These are phyloP conservation scores for Neoarthrinium moseri DNA, from an alignment of 2,329 filamentous ascomycete genomes.

Conservation along the genomic window DNA sequence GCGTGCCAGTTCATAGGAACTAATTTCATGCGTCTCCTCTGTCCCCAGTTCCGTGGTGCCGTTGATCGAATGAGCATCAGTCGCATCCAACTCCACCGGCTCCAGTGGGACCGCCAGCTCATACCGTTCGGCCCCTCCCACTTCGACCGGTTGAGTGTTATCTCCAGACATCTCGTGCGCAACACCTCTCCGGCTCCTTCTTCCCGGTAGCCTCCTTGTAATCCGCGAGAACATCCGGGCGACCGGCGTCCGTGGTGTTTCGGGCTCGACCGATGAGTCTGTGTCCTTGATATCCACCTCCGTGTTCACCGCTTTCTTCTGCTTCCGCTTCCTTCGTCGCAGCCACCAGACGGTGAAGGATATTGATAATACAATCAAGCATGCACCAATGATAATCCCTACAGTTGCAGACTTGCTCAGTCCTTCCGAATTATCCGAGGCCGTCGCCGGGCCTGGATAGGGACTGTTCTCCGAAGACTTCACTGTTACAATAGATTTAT, in stretches of 20 bases:
- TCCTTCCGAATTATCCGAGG: conserved; percentile 13
- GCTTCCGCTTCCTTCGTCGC: conserved; percentile 27
- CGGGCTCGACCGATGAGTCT: conserved; percentile 30
- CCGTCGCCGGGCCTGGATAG: conserved; percentile 38
- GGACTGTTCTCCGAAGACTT: conserved; percentile 42
- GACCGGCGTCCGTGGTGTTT: conserved; percentile 33
- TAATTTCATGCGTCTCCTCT: conserved; percentile 37
- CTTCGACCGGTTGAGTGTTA: conserved; percentile 35
- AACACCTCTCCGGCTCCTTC: conserved; percentile 23
- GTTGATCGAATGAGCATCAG: conserved; percentile 34
- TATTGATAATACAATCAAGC: conserved; percentile 31
- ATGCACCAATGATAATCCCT: conserved; percentile 44
- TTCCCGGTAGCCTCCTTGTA: conserved; percentile 28
- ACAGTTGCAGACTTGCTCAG: conserved; percentile 41
- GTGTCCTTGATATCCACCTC: conserved; percentile 36
- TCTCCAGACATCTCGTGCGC: conserved; percentile 24
- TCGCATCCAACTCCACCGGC: conserved; percentile 50
- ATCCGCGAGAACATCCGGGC: conserved; percentile 44
- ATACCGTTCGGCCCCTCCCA: conserved; percentile 44
- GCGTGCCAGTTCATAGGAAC: conserved; percentile 49
- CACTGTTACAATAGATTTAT: conserved; percentile 41
- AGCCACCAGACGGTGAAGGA: conserved; percentile 29
- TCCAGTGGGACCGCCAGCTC: conserved; percentile 46
- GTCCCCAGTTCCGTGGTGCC: conserved; percentile 40
- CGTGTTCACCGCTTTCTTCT: conserved; percentile 19